Conservation (phyloP, 2,329 filamentous ascomycete genomes). For the Xylariaceae sp. region DNA sequence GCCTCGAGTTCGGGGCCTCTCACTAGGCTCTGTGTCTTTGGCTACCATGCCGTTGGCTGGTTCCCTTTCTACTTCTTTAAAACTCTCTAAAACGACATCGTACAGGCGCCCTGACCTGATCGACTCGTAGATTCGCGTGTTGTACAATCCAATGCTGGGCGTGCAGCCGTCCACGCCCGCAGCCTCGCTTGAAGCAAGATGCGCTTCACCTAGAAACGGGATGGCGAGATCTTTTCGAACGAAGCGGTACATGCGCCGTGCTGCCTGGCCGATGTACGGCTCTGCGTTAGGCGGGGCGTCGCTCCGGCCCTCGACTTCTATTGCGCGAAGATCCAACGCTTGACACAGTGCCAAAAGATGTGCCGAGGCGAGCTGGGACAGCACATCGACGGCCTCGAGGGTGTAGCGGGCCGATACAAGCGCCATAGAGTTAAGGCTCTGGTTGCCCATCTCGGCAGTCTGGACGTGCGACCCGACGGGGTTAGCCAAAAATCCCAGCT, state of each 20-base stretch:
- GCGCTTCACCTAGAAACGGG: constrained; percentile 8
- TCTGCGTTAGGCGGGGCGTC: constrained; percentile 1
- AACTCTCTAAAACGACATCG: constrained; percentile 11
- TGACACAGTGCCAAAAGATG: constrained; percentile 64
- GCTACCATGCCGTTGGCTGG: too few species aligned
- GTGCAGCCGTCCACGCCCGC: neutral
- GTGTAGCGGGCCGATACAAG: constrained; percentile 64
- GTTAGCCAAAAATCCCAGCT: constrained; percentile 66
- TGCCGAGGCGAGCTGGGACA: constrained; percentile 60
- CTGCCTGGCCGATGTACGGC: neutral
- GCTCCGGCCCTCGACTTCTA: constrained; percentile 4
- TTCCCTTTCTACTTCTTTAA: constrained; percentile 3
- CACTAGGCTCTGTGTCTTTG: too few species aligned
- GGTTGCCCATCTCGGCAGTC: constrained; percentile 71
- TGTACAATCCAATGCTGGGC: constrained; percentile 12
- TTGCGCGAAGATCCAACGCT: constrained; percentile 46
- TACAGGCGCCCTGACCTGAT: constrained; percentile 14
- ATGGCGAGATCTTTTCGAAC: constrained; percentile 7
- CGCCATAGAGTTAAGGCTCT: constrained; percentile 69
- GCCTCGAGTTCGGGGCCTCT: too few species aligned
- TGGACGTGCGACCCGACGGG: constrained; percentile 67
- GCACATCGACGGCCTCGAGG: constrained; percentile 59
- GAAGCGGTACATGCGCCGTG: constrained; percentile 10
- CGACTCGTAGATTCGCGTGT: constrained; percentile 16
- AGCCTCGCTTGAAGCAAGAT: constrained; percentile 1